Evolutionary conservation across 148 eudicot genomes (phyloP), one percentile per base, ranked within the genome.

Genomic region (Simmondsia chinensis): DNA sequence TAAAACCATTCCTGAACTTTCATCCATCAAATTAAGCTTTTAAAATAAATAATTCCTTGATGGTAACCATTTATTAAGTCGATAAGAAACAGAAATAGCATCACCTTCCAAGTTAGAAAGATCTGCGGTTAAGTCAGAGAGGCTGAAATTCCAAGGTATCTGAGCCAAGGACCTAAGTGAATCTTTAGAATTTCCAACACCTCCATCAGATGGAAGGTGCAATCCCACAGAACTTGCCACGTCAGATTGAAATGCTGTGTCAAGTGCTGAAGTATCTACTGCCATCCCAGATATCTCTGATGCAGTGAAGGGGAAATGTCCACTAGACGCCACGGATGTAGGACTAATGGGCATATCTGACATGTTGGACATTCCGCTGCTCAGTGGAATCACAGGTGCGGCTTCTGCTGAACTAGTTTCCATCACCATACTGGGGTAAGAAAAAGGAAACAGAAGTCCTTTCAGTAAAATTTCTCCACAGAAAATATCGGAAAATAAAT

Each of bases 131-230:
- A 88, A 74, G 69, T 91, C 99, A 13, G 99, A 85, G 30, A 91
- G 80, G 57, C 99, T 91, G 57, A 91, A 85, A 46, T 69, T 91
- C 99, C 99, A 91, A 10, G 99, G 99, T 20, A 91, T 82, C 68
- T 87, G 96, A 62, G 73, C 74, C 68, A 86, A 70, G 28, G 88
- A 83, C 52, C 88, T 69, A 6, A 84, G 82, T 21, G 85, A 64
- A 63, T 80, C 89, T 60, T 79, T 71, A 50, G 99, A 74, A 76
- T 72, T 64, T 33, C 81, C 91, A 20, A 57, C 74, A 30, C 83
- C 99, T 56, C 70, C 87, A 59, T 91, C 96, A 2, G 85, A 60
- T 16, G 77, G 76, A 55, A 88, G 89, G 54, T 83, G 83, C 65
- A 89, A 63, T 20, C 93, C 95, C 1, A 76, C 87, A 13, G 94